Conservation (phyloP, 331 rosid species). For the Malus hybrid region DNA sequence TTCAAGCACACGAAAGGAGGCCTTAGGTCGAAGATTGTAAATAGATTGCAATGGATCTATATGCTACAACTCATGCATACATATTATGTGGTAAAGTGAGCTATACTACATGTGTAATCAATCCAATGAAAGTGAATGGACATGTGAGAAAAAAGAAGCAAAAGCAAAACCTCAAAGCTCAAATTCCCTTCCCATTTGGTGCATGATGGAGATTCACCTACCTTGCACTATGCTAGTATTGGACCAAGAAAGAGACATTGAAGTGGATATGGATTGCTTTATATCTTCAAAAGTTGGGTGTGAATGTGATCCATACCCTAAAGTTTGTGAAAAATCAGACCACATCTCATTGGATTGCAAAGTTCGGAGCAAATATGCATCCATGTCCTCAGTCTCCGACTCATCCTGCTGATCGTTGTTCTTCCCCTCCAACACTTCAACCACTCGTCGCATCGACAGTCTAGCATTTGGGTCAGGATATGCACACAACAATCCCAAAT, state of each 20-base stretch:
- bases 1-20: too few relatives aligned
- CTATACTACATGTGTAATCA: slow-evolving; percentile 14
- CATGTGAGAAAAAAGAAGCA: too few relatives aligned
- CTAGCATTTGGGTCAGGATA: too few relatives aligned
- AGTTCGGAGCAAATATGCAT: slow-evolving; percentile 34
- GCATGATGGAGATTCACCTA: slow-evolving; percentile 29
- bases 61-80: background rate
- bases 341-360: slow-evolving; percentile 36
- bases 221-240: slow-evolving; percentile 21
- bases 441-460: too few relatives aligned
- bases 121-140: background rate
- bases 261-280: slow-evolving; percentile 27
- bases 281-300: slow-evolving; percentile 75
- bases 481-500: too few relatives aligned
- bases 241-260: slow-evolving; percentile 37
- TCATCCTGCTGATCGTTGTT: slow-evolving; percentile 12
- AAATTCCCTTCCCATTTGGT: background rate
- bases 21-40: too few relatives aligned
- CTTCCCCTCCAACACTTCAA: too few relatives aligned
- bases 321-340: slow-evolving; percentile 28
- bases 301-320: slow-evolving; percentile 27
- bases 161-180: too few relatives aligned
- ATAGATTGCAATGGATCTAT: too few relatives aligned
- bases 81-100: background rate
- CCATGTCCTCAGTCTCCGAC: slow-evolving; percentile 41